Conservation (phyloP, 2,329 filamentous ascomycete species). For the Aspergillus alliaceus region DNA sequence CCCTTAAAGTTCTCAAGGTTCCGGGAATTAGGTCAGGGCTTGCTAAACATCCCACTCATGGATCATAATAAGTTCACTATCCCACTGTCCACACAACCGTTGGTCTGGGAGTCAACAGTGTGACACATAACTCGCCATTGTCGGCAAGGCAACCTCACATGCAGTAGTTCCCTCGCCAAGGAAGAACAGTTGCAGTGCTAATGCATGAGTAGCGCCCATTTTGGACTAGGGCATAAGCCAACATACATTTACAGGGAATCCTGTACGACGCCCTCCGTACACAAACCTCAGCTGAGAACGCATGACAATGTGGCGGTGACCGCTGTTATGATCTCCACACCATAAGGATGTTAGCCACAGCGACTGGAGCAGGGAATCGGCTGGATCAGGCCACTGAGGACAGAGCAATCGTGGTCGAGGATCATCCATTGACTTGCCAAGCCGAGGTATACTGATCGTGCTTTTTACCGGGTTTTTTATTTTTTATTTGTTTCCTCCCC, state of each 20-base stretch:
- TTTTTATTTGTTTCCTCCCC: too few species aligned
- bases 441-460: neutral
- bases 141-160: conserved; percentile 19
- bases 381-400: neutral
- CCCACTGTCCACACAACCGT: neutral
- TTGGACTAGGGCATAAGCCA: neutral
- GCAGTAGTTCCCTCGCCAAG: conserved; percentile 14
- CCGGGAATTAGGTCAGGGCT: neutral
- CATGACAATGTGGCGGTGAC: conserved; percentile 2
- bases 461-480: neutral
- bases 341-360: neutral
- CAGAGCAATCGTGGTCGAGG: neutral
- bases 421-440: neutral
- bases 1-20: neutral
- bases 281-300: neutral
- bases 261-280: neutral
- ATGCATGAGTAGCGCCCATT: conserved; percentile 16
- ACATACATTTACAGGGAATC: neutral
- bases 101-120: conserved; percentile 1
- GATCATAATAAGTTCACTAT: neutral
- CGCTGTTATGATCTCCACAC: neutral
- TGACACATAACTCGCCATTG: conserved; percentile 18
- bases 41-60: neutral
- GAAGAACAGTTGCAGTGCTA: conserved; percentile 12
- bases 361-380: neutral